phyloP scores from a whole-genome alignment of 306 rosid species.

The Fagus crenata region DNA sequence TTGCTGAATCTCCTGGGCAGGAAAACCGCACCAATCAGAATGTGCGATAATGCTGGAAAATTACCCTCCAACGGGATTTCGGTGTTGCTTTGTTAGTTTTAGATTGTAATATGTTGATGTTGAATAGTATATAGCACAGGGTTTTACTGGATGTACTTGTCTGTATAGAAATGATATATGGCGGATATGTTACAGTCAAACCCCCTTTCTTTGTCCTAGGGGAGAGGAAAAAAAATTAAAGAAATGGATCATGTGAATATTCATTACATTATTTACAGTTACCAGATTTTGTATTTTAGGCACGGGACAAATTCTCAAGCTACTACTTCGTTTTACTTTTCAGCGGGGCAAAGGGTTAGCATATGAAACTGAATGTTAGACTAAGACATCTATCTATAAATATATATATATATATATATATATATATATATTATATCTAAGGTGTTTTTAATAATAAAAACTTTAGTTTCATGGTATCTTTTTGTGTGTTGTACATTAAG shows the following conservation, averaged over 20 bases:
- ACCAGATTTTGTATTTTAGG: background rate
- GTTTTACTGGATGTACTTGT: slow-evolving; percentile 20
- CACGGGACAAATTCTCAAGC: too few relatives aligned
- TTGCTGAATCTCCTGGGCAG: slow-evolving; percentile 44
- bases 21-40: slow-evolving; percentile 46
- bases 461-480: too few relatives aligned
- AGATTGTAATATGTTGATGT: slow-evolving; percentile 7
- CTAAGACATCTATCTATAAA: too few relatives aligned
- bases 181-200: slow-evolving; percentile 2
- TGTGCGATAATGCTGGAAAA: slow-evolving; percentile 36
- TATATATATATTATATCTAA: too few relatives aligned
- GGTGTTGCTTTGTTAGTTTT: background rate
- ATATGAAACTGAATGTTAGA: too few relatives aligned
- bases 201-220: slow-evolving; percentile 20
- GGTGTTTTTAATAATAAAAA: too few relatives aligned
- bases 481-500: too few relatives aligned
- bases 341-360: too few relatives aligned
- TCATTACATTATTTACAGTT: background rate
- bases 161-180: slow-evolving; percentile 33
- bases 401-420: too few relatives aligned
- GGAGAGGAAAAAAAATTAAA: too few relatives aligned
- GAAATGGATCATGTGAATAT: too few relatives aligned
- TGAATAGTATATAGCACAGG: background rate
- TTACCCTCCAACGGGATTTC: background rate
- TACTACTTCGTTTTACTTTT: too few relatives aligned